Evolutionary conservation across 352 stramenopile genomes (phyloP), one percentile per base, ranked within the genome.

Genomic region (Globisporangium irregulare): DNA sequence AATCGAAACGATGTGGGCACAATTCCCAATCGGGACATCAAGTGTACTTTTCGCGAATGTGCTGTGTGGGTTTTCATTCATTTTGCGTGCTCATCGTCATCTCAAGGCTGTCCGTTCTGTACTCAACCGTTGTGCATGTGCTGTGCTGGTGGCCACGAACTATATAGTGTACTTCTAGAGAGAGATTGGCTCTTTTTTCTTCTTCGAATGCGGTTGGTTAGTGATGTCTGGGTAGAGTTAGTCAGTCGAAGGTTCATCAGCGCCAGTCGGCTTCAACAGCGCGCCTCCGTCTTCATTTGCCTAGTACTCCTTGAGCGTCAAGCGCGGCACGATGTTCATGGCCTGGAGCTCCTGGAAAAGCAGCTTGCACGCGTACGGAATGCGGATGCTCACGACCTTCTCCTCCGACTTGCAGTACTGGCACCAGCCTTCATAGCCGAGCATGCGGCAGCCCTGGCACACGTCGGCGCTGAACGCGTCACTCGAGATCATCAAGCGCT

Each of bases 361-460:
- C 71, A 99, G 77, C 81, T 99, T 99, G 77, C 97, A 99, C 15
- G 98, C 98, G 76, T 99, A 99, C 14, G 98, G 98, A 43, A 99
- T 90, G 48, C 95, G 90, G 59, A 99, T 99, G 74, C 97, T 93
- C 65, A 97, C 93, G 56, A 99, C 95, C 69, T 99, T 98, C 70
- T 99, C 97, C 64, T 97, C 96, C 43, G 92, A 98, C 72, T 98
- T 95, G 79, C 98, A 99, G 76, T 98, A 98, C 76, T 99, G 97
- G 79, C 98, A 99, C 97, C 97, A 99, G 65, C 97, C 97, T 67
- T 96, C 86, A 73, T 98, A 99, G 61, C 98, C 97, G 51, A 99
- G 82, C 73, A 99, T 90, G 54, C 97, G 97, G 75, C 97, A 99
- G 53, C 90, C 95, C 71, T 99, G 87, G 74, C 97, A 99, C 34